phyloP scores from a whole-genome alignment of 1,284 basidiomycete species.

The Cryptococcus floricola region DNA sequence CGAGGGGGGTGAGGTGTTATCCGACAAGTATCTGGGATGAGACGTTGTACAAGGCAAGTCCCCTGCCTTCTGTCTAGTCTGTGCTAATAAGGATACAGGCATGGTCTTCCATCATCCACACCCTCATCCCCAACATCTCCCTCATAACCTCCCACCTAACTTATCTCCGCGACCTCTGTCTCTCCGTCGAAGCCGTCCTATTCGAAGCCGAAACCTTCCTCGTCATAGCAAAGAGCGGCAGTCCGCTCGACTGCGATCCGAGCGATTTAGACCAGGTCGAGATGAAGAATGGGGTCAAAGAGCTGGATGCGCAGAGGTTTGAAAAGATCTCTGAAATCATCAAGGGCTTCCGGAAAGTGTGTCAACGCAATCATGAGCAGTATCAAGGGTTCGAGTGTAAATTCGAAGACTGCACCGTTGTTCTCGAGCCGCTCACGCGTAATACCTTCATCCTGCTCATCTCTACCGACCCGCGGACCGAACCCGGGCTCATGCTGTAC shows the following conservation, averaged over 20 bases:
- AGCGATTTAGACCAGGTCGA: slow-evolving; percentile 37
- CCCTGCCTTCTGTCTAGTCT: neutral
- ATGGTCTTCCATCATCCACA: slow-evolving; percentile 96
- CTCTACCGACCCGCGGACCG: slow-evolving; percentile 76
- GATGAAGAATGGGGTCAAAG: slow-evolving; percentile 49
- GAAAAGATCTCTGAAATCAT: slow-evolving; percentile 94
- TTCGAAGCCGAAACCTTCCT: slow-evolving; percentile 98
- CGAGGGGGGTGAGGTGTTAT: slow-evolving; percentile 52
- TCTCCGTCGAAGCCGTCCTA: slow-evolving; percentile 87
- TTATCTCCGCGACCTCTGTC: slow-evolving; percentile 77
- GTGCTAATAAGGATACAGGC: slow-evolving; percentile 57
- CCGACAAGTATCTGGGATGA: slow-evolving; percentile 99
- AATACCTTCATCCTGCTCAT: slow-evolving; percentile 88
- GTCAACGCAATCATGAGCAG: slow-evolving; percentile 65
- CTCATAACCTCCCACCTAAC: slow-evolving; percentile 80
- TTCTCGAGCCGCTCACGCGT: slow-evolving; percentile 88
- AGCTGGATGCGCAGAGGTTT: slow-evolving; percentile 75
- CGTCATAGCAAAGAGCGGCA: slow-evolving; percentile 67
- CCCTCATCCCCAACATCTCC: slow-evolving; percentile 89
- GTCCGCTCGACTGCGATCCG: slow-evolving; percentile 42
- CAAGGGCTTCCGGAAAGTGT: slow-evolving; percentile 90
- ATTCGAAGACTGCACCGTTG: slow-evolving; percentile 70
- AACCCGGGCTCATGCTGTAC: slow-evolving; percentile 51
- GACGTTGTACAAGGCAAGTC: slow-evolving; percentile 79
- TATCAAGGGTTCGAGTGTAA: slow-evolving; percentile 75